A percentile compares a stretch with the other conserved stretches of the same genome.
Evolutionary conservation across 495 filamentous ascomycete species (phyloP).

Genomic region (Monascus purpureus): DNA sequence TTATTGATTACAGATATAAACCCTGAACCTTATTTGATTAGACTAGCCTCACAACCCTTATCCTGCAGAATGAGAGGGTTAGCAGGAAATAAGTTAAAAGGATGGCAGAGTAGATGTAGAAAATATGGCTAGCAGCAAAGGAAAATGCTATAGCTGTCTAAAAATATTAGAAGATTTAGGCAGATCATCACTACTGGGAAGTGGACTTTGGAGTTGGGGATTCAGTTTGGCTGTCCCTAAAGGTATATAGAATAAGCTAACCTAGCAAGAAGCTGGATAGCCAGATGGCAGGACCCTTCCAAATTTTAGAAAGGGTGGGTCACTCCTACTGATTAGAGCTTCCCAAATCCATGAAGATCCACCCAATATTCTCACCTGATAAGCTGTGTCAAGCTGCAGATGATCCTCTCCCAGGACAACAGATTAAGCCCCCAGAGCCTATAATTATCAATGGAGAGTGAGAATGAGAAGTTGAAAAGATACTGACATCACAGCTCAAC

Average conservation of each 20-base stretch:
- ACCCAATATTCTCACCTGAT: constrained; percentile 2
- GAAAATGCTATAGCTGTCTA: background rate
- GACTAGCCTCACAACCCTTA: background rate
- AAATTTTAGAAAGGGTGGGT: constrained; percentile 1
- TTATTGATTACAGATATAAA: constrained; percentile 7
- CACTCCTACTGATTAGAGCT: constrained; percentile 1
- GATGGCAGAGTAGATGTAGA: too few species aligned
- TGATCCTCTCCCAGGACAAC: constrained; percentile 1
- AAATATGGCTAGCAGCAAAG: too few species aligned
- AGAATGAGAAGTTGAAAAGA: constrained; percentile 1
- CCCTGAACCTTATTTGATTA: constrained; percentile 5
- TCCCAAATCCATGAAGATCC: background rate
- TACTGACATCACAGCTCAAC: background rate
- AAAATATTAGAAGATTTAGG: background rate
- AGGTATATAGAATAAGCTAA: too few species aligned
- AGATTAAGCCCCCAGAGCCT: background rate
- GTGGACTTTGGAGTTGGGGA: too few species aligned
- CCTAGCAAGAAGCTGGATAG: constrained; percentile 3
- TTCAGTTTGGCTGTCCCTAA: too few species aligned
- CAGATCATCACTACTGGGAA: background rate
- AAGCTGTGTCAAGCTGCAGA: constrained; percentile 1
- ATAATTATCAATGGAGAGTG: background rate
- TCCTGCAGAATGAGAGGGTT: too few species aligned
- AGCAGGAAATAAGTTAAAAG: too few species aligned
- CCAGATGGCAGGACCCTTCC: background rate